Conservation (phyloP, 306 rosid species). For the Prunus armeniaca region DNA sequence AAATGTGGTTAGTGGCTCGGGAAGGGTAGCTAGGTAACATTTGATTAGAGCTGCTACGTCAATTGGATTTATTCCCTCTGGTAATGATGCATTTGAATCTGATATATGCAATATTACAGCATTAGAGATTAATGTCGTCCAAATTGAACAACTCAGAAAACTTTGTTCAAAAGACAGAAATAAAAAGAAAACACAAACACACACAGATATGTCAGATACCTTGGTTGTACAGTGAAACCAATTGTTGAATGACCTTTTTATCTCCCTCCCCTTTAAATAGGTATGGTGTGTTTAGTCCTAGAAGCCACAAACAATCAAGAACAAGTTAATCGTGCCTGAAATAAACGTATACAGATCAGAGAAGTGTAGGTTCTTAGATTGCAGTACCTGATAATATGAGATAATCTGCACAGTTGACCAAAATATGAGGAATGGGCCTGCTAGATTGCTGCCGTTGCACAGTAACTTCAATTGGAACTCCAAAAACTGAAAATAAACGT, state of each 20-base stretch:
- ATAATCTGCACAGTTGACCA: constrained; percentile 84
- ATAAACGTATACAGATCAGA: constrained; percentile 6
- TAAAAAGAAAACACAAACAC: background rate
- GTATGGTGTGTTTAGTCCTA: constrained; percentile 71
- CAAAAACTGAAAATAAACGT: constrained; percentile 60
- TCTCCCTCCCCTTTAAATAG: constrained; percentile 87
- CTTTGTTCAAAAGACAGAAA: constrained; percentile 7
- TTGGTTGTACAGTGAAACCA: constrained; percentile 85
- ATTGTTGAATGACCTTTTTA: constrained; percentile 70
- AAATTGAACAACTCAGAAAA: constrained; percentile 25
- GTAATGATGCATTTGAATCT: constrained; percentile 73
- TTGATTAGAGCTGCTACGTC: constrained; percentile 83
- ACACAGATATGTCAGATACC: constrained; percentile 35
- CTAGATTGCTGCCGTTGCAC: constrained; percentile 79
- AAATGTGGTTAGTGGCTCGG: constrained; percentile 82
- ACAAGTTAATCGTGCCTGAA: background rate
- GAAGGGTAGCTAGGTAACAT: constrained; percentile 93
- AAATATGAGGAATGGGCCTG: constrained; percentile 73
- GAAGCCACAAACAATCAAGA: constrained; percentile 20
- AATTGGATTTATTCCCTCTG: constrained; percentile 77
- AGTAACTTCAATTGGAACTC: constrained; percentile 79
- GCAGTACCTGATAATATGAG: constrained; percentile 82
- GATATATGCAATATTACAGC: constrained; percentile 21
- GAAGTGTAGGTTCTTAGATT: constrained; percentile 19
- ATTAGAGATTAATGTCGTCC: constrained; percentile 7